Base-by-base conservation (phyloP, 2,329 filamentous ascomycete genomes). In the Tolypocladium tropicale region DNA sequence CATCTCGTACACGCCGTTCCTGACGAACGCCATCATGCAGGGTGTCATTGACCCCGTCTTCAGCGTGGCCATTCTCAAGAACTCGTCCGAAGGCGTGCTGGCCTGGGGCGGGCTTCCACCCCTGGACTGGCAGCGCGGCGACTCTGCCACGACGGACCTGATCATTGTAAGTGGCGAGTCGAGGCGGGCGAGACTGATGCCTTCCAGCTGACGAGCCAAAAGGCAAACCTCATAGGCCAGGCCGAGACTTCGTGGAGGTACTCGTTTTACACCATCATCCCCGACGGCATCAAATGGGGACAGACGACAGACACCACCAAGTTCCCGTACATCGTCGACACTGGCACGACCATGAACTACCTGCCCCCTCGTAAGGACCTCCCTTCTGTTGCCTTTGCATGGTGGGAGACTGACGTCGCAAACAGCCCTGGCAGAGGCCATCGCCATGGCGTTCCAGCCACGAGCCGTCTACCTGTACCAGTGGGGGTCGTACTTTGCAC, bases 261-360 rank as follows among this genome's bases (percentile, higher is more conserved):
- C 57, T 79, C 78, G 2, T 81, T 78, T 63, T 81, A 81, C 61
- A 80, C 78, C 21, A 73, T 81, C 56, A 67, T 80, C 52, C 75
- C 76, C 0, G 76, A 78, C 55, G 78, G 77, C 3, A 68, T 79
- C 57, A 65, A 67, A 58, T 79, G 71, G 63, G 77, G 71, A 28
- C 67, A 70, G 43, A 74, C 68, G 5, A 72, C 67, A 2, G 73
- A 76, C 57, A 67, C 62, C 21, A 72, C 67, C 36, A 76, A 73
- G 61, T 76, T 74, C 54, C 76, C 76, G 5, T 78, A 75, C 61
- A 77, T 81, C 53, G 68, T 81, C 53, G 78, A 81, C 64, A 79
- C 75, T 18, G 77, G 76, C 34, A 80, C 78, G 2, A 77, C 78
- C 0, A 70, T 79, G 63, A 76, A 75, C 58, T 77, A 78, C 58